These are phyloP conservation scores for Suillus variegatus DNA, from an alignment of 768 basidiomycete genomes.

Conservation along the genomic window DNA sequence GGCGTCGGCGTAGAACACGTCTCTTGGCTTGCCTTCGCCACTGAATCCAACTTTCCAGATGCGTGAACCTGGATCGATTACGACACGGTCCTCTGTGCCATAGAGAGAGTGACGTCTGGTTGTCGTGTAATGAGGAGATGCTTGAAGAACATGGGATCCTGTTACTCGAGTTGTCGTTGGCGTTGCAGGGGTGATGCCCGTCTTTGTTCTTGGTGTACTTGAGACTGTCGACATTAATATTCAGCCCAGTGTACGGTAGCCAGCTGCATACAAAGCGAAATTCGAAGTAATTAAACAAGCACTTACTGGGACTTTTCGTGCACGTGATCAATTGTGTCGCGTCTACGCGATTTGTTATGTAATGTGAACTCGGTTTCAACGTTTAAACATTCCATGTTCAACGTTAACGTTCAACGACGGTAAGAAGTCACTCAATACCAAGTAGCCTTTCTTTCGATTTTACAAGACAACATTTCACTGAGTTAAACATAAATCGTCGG, in stretches of 20 bases:
- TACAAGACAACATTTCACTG: background rate
- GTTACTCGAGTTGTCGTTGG: slow-evolving; percentile 57
- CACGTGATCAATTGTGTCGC: background rate
- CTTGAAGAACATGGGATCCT: slow-evolving; percentile 50
- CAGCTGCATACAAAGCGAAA: background rate
- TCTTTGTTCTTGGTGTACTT: slow-evolving; percentile 33
- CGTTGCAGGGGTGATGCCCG: slow-evolving; percentile 38
- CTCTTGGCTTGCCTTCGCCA: slow-evolving; percentile 88
- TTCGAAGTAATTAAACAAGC: background rate
- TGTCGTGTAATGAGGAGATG: slow-evolving; percentile 83
- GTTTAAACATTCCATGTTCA: too few relatives aligned
- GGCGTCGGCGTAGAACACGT: slow-evolving; percentile 70
- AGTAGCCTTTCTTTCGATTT: background rate
- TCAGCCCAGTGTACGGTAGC: background rate
- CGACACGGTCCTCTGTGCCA: slow-evolving; percentile 93
- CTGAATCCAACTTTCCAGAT: slow-evolving; percentile 99
- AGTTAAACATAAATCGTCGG: background rate
- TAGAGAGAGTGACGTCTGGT: slow-evolving; percentile 91
- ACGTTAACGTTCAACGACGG: background rate
- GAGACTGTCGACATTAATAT: slow-evolving; percentile 35
- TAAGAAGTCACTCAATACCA: background rate
- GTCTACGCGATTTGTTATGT: background rate
- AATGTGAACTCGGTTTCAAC: background rate
- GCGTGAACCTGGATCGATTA: slow-evolving; percentile 92
- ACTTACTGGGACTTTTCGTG: background rate